A percentile compares a stretch with the other conserved stretches of the same genome.
Conservation (phyloP, 2,329 filamentous ascomycete species). For the Xylariomycetidae sp. region DNA sequence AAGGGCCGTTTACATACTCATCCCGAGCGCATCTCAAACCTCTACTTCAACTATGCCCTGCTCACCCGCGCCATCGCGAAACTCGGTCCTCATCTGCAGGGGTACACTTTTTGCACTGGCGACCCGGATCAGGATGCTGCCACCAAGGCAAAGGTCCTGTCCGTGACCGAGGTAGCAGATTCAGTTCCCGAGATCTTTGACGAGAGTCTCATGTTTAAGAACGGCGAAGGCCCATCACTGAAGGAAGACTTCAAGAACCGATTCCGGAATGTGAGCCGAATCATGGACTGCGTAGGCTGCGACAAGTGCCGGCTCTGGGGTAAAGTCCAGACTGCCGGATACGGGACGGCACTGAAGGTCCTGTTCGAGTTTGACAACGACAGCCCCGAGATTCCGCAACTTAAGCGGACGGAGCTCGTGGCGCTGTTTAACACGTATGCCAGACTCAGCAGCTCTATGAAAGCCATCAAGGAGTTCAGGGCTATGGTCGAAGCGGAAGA, state of each 20-base stretch:
- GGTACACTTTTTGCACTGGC: slow-evolving; percentile 89
- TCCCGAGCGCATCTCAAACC: slow-evolving; percentile 89
- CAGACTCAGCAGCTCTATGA: slow-evolving; percentile 75
- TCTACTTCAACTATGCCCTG: slow-evolving; percentile 99
- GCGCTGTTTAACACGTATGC: slow-evolving; percentile 92
- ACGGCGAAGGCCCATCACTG: slow-evolving; percentile 66
- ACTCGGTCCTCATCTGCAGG: slow-evolving; percentile 72
- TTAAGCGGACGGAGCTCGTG: slow-evolving; percentile 88
- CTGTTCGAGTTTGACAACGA: slow-evolving; percentile 84
- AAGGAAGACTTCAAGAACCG: slow-evolving; percentile 98
- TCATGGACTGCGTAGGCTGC: slow-evolving; percentile 98
- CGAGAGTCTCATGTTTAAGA: slow-evolving; percentile 91
- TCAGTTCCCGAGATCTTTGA: slow-evolving; percentile 81
- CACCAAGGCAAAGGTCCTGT: slow-evolving; percentile 78
- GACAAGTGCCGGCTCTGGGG: slow-evolving; percentile 99
- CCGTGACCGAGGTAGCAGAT: slow-evolving; percentile 66
- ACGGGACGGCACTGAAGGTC: slow-evolving; percentile 91
- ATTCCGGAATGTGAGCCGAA: slow-evolving; percentile 90
- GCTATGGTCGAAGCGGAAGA: slow-evolving; percentile 39
- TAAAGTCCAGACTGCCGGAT: slow-evolving; percentile 91
- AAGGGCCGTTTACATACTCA: slow-evolving; percentile 75
- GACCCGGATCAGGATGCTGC: slow-evolving; percentile 72
- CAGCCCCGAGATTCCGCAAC: slow-evolving; percentile 58
- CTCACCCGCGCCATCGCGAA: slow-evolving; percentile 88
- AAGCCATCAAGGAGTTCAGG: slow-evolving; percentile 69